Percentiles rank a stretch among this genome's conserved stretches.
phyloP scores from a whole-genome alignment of 2,329 filamentous ascomycete genomes.

The Teratosphaeria epicoccoides region DNA sequence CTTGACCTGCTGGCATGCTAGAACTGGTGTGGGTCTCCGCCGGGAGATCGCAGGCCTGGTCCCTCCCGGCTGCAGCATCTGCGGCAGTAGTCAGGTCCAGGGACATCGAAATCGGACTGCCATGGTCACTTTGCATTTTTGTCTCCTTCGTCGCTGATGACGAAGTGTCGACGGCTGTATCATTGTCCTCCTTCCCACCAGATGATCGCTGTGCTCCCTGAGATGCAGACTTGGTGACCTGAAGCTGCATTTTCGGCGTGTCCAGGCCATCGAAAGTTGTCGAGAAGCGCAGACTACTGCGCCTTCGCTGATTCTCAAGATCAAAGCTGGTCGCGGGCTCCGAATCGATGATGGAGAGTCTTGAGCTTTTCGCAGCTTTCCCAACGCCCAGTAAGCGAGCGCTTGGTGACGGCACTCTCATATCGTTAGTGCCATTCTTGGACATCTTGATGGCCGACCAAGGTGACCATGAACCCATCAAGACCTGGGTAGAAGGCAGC shows the following conservation, averaged over 20 bases:
- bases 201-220: neutral
- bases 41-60: neutral
- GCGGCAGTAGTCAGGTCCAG: neutral
- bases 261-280: neutral
- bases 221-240: neutral
- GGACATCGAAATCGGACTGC: neutral
- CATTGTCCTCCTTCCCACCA: neutral
- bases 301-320: constrained; percentile 3
- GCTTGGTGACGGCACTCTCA: neutral
- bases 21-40: neutral
- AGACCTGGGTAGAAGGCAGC: constrained; percentile 34
- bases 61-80: neutral
- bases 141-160: neutral
- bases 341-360: neutral
- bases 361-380: neutral
- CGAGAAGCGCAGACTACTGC: constrained; percentile 18
- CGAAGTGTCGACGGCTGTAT: neutral
- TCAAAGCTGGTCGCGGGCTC: neutral
- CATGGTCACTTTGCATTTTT: neutral
- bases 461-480: constrained; percentile 31
- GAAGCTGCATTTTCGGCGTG: neutral
- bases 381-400: neutral
- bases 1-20: neutral
- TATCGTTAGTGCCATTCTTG: neutral
- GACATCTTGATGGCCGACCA: constrained; percentile 33